Conservation (phyloP, 2,329 filamentous ascomycete genomes). For the Neurospora crassa region DNA sequence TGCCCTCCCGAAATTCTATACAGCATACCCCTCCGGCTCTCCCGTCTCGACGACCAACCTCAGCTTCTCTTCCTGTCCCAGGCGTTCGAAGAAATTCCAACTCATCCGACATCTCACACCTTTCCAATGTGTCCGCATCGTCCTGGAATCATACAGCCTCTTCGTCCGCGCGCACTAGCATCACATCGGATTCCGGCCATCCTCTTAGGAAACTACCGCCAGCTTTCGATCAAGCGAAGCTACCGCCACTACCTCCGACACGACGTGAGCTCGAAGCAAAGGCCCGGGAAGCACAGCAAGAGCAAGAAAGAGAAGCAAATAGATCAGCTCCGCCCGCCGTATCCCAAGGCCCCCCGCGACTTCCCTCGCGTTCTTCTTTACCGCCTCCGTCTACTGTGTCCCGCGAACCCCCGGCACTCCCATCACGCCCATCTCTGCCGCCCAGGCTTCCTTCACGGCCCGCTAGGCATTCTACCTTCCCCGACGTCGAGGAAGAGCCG, state of each 20-base stretch:
- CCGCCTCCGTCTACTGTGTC: constrained; percentile 29
- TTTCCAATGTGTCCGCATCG: constrained; percentile 43
- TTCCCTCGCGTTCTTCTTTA: constrained; percentile 14
- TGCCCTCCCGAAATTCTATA: constrained; percentile 29
- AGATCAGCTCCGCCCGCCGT: not conserved
- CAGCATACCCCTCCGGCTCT: constrained; percentile 35
- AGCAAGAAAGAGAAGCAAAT: constrained; percentile 16
- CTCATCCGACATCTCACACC: constrained; percentile 46
- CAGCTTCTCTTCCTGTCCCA: constrained; percentile 23
- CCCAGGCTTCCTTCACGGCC: constrained; percentile 43
- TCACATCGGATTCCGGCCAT: constrained; percentile 32
- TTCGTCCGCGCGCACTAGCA: constrained; percentile 34
- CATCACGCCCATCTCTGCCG: constrained; percentile 32
- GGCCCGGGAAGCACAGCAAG: constrained; percentile 26
- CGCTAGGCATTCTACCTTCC: constrained; percentile 23
- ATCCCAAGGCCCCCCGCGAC: not conserved
- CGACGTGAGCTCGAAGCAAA: constrained; percentile 43
- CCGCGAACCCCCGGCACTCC: constrained; percentile 19
- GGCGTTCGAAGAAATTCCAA: constrained; percentile 42
- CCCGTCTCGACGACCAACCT: constrained; percentile 40
- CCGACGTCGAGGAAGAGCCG: constrained; percentile 45
- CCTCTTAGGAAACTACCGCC: constrained; percentile 44
- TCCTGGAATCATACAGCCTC: constrained; percentile 37
- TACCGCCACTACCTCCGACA: constrained; percentile 48
- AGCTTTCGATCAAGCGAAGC: constrained; percentile 42